Conservation (phyloP, 2,329 filamentous ascomycete species). For the Biscogniauxia sp. region DNA sequence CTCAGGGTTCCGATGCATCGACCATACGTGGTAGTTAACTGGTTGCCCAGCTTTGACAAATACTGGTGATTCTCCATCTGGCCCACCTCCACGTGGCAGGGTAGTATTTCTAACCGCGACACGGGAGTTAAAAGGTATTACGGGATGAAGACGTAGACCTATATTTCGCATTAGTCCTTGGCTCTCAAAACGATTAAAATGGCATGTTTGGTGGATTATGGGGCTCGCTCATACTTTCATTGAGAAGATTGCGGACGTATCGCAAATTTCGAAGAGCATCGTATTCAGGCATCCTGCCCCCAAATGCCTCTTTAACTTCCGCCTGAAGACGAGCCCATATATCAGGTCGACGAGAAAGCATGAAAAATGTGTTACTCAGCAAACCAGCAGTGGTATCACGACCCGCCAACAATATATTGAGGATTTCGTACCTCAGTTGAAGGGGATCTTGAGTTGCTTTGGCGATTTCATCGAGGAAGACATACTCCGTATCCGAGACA, state of each 20-base stretch:
- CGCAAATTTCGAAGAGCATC: constrained; percentile 1
- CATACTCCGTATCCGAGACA: constrained; percentile 5
- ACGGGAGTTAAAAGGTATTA: constrained; percentile 7
- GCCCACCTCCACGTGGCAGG: constrained; percentile 46
- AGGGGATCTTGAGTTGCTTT: constrained; percentile 40
- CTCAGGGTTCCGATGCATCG: constrained; percentile 29
- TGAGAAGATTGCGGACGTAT: constrained; percentile 4
- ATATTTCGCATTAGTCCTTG: not conserved
- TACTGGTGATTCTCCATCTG: constrained; percentile 41
- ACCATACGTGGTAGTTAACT: constrained; percentile 38
- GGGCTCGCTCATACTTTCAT: constrained; percentile 1
- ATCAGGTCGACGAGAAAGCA: constrained; percentile 39
- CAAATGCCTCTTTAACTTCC: constrained; percentile 48
- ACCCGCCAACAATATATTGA: constrained; percentile 45
- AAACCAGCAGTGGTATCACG: constrained; percentile 54
- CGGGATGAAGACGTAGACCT: constrained; percentile 3
- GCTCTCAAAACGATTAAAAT: not conserved
- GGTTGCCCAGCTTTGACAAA: constrained; percentile 42
- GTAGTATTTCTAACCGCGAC: constrained; percentile 31
- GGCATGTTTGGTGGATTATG: not conserved
- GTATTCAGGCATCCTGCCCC: constrained; percentile 43
- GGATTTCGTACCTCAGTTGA: constrained; percentile 44
- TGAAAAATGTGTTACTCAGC: constrained; percentile 47
- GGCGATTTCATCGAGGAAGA: constrained; percentile 47
- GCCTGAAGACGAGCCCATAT: constrained; percentile 43